Evolutionary conservation across 805 yeast genomes (phyloP), one percentile per base, ranked within the genome.

Genomic region (Kockiozyma suomiensis): DNA sequence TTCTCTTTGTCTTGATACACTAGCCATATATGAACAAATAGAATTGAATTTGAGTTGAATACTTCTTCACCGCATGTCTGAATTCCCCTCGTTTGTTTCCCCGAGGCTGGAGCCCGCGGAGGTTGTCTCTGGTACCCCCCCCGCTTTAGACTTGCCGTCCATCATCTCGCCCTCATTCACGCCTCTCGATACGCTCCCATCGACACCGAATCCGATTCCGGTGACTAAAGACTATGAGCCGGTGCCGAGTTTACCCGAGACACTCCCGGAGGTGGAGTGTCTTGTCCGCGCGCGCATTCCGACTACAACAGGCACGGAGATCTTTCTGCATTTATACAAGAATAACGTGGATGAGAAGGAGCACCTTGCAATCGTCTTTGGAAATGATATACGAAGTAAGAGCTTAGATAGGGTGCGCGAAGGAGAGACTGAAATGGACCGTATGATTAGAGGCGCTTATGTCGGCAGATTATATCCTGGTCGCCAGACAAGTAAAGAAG

Each of bases 381-480:
- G 98, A 8, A 96, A 90, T 70, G 87, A 88, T 66, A 86, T 94
- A 54, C 80, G 97, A 66, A 90, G 97, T 1, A 80, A 81, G 70
- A 78, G 90, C 2, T 76, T 94, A 52, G 94, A 84, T 75, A 80
- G 76, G 47, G 76, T 75, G 52, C 76, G 89, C 54, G 76, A 76
- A 0, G 83, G 83, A 47, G 99, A 94, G 65, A 79, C 96, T 0
- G 97, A 91, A 74, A 86, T 84, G 68, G 97, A 90, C 72, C 76
- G 99, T 67, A 94, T 94, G 97, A 91, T 96, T n/a, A 81, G 99
- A 67, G 99, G 99, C 28, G 99, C 99, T 0, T 94, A 94, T 68
- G 84, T 89, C 33, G 99, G 99, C 4, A 85, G 84, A 69, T 77
- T 94, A 54, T 85, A 83, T 67, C 98, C 99, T 4, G 98, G 98